Percentiles rank a stretch among this genome's conserved stretches.
These are phyloP conservation scores for Phaeomoniella chlamydospora DNA, from an alignment of 2,329 filamentous ascomycete genomes.

Conservation along the genomic window DNA sequence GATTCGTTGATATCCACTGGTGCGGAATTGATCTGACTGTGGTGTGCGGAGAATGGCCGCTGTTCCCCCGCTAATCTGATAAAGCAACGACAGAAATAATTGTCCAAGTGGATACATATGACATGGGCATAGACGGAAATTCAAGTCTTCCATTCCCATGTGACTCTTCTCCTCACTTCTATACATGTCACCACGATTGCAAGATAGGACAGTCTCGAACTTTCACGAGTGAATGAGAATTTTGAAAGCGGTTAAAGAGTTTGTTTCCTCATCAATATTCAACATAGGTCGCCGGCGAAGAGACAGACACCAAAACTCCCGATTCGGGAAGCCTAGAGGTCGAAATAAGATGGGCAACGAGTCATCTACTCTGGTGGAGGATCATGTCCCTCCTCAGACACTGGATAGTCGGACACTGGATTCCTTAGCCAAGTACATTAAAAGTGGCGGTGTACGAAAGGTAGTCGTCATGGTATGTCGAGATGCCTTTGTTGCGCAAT, in stretches of 20 bases:
- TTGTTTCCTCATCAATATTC: slow-evolving; percentile 3
- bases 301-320: slow-evolving; percentile 23
- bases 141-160: too few species aligned
- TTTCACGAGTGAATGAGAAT: too few species aligned
- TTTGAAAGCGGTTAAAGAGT: background rate
- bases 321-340: slow-evolving; percentile 16
- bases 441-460: slow-evolving; percentile 47
- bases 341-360: slow-evolving; percentile 70
- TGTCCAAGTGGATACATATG: too few species aligned
- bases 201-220: too few species aligned
- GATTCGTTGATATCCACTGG: background rate
- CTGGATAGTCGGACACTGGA: slow-evolving; percentile 56
- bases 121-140: too few species aligned
- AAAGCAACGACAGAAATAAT: too few species aligned
- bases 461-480: slow-evolving; percentile 66
- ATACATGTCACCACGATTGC: too few species aligned
- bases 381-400: slow-evolving; percentile 47
- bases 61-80: too few species aligned
- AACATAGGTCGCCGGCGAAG: slow-evolving; percentile 37
- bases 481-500: too few species aligned
- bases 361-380: slow-evolving; percentile 51
- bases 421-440: slow-evolving; percentile 69
- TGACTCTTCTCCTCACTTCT: too few species aligned
- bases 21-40: background rate
- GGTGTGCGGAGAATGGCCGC: too few species aligned